Evolutionary conservation across 2,329 filamentous ascomycete genomes (phyloP).

Genomic region (Pleoardoris graminearum): DNA sequence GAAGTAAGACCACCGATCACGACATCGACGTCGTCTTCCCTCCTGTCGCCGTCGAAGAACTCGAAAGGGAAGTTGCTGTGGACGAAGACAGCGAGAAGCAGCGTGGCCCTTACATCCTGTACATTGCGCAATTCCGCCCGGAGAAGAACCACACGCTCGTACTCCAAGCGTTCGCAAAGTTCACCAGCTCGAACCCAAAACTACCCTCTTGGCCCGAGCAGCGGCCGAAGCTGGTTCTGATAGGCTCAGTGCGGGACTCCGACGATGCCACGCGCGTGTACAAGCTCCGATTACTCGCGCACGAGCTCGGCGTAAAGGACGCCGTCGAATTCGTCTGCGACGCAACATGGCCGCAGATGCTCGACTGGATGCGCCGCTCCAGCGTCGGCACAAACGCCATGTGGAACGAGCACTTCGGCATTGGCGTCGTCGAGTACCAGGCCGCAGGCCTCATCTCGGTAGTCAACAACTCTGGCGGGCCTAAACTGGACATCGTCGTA

Average conservation of each 20-base stretch:
- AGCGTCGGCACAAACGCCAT: slow-evolving; percentile 94
- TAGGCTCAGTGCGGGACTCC: slow-evolving; percentile 90
- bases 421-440: slow-evolving; percentile 97
- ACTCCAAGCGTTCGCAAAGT: slow-evolving; percentile 78
- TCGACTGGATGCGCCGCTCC: slow-evolving; percentile 74
- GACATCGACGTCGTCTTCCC: slow-evolving; percentile 82
- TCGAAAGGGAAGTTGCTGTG: slow-evolving; percentile 74
- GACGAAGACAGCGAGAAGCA: slow-evolving; percentile 68
- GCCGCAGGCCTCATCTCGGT: slow-evolving; percentile 91
- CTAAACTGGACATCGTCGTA: slow-evolving; percentile 90
- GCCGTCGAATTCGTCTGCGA: slow-evolving; percentile 86
- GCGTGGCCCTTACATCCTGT: slow-evolving; percentile 75
- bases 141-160: slow-evolving; percentile 96
- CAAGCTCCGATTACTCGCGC: slow-evolving; percentile 80
- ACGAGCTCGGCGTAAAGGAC: slow-evolving; percentile 80
- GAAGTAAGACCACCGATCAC: slow-evolving; percentile 54
- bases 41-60: slow-evolving; percentile 84
- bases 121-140: slow-evolving; percentile 95
- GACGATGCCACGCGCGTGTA: slow-evolving; percentile 83
- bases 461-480: slow-evolving; percentile 90
- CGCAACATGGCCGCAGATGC: slow-evolving; percentile 83
- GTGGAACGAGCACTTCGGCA: slow-evolving; percentile 99
- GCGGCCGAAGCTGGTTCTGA: slow-evolving; percentile 72
- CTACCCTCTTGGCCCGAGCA: slow-evolving; percentile 50
- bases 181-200: slow-evolving; percentile 53